phyloP scores from a whole-genome alignment of 2,329 filamentous ascomycete genomes.

The Tolypocladium inflatum region DNA sequence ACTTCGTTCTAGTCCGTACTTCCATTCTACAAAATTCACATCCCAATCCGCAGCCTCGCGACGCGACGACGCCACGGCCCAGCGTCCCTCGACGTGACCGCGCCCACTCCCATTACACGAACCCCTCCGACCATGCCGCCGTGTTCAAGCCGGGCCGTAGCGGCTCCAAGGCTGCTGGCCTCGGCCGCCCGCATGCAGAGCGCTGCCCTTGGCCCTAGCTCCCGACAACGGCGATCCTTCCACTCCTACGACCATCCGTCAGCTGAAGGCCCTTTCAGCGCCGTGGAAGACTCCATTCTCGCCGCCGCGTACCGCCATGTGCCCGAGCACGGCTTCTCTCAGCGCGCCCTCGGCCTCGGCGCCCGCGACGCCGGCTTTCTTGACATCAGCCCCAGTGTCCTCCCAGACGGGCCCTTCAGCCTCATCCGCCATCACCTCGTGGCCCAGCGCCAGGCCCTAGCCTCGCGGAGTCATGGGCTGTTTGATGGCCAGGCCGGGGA shows the following conservation, averaged over 20 bases:
- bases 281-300: conserved; percentile 67
- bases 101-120: neutral
- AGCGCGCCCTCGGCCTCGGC: conserved; percentile 62
- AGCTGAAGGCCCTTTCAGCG: conserved; percentile 50
- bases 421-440: conserved; percentile 72
- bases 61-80: neutral
- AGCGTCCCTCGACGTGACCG: neutral
- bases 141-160: neutral
- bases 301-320: conserved; percentile 72
- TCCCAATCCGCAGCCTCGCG: neutral
- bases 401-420: conserved; percentile 72
- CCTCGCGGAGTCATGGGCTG: conserved; percentile 25
- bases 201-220: neutral
- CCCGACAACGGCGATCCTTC: conserved; percentile 34
- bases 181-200: neutral
- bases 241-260: conserved; percentile 64
- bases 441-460: conserved; percentile 54
- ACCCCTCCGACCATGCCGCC: neutral
- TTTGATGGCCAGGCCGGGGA: conserved; percentile 20
- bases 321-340: conserved; percentile 73
- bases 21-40: neutral
- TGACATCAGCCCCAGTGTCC: conserved; percentile 74
- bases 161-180: neutral
- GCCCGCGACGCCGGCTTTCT: conserved; percentile 78
- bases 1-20: neutral